Evolutionary conservation across 2,329 filamentous ascomycete genomes (phyloP), one percentile per base, ranked within the genome.

Genomic region (Aspergillus clavatus): DNA sequence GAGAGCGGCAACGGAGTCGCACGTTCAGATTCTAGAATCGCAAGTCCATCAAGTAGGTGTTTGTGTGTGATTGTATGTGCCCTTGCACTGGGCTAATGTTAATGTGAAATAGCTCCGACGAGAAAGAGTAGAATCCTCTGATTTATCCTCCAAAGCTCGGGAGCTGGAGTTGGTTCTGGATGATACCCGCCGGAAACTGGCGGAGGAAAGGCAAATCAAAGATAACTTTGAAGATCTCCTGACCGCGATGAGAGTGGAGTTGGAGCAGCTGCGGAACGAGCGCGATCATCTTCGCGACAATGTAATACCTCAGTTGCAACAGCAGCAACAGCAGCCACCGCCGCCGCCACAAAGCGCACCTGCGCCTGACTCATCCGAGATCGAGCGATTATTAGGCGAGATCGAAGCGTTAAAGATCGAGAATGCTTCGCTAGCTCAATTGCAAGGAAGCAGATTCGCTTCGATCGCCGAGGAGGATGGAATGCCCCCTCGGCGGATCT

Each of bases 191-290:
- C 82, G 90, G 56, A 85, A 87, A 55, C 75, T 98, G 36, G 76
- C 80, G 1, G 89, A 97, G 61, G 93, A 98, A 70, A 81, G 87
- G 45, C 81, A 87, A 64, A 82, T 87, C 57, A 96, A 95, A 66
- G 84, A 88, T 61, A 96, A 94, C 65, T 94, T 97, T 58, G 89
- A 97, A 69, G 90, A 96, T 64, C 77, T 98, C 35, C 76, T 97
- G 36, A 82, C 83, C 5, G 91, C 87, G 4, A 82, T 97, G 56
- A 86, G 86, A 56, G 80, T 82, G 19, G 89, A 98, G 63, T 75
- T 97, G 11, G 81, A 90, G 58, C 86, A 82, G 54, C 81, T 89
- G 42, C 81, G 86, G 48, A 90, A 93, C 55, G 90, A 98, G 69
- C 82, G 89, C 42, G 93, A 98, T 67, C 57, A 63, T 16, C 79